Conservation (phyloP, 148 eudicot genomes). For the Polygonum aviculare region DNA sequence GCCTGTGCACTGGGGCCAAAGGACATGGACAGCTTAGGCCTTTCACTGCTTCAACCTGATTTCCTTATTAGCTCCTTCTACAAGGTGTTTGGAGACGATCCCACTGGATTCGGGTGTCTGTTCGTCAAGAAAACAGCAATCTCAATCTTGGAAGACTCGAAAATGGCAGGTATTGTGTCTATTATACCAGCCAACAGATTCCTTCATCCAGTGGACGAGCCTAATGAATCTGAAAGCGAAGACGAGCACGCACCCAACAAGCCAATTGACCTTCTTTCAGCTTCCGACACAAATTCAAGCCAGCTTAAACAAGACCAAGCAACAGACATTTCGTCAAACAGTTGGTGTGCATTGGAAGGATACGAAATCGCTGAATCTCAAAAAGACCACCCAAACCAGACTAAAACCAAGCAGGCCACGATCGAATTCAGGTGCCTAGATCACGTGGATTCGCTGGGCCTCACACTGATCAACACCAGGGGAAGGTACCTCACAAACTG, state of each 20-base stretch:
- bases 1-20: slow-evolving; percentile 91
- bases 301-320: slow-evolving; percentile 14
- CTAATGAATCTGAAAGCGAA: slow-evolving; percentile 8
- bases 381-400: neutral
- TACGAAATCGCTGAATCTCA: slow-evolving; percentile 16
- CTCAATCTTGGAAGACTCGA: slow-evolving; percentile 42
- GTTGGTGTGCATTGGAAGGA: slow-evolving; percentile 9
- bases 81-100: slow-evolving; percentile 88
- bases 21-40: slow-evolving; percentile 88
- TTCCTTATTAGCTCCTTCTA: slow-evolving; percentile 83
- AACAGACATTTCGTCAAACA: slow-evolving; percentile 10
- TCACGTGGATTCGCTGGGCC: slow-evolving; percentile 72
- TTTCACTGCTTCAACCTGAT: slow-evolving; percentile 75
- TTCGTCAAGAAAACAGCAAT: slow-evolving; percentile 69
- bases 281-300: slow-evolving; percentile 7
- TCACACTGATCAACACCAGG: slow-evolving; percentile 55
- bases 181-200: slow-evolving; percentile 38
- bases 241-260: neutral
- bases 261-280: slow-evolving; percentile 10
- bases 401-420: neutral
- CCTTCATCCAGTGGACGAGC: slow-evolving; percentile 29
- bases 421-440: slow-evolving; percentile 66
- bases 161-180: slow-evolving; percentile 53
- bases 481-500: slow-evolving; percentile 77
- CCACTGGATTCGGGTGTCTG: slow-evolving; percentile 88